These are phyloP conservation scores for Chromera velia DNA, from an alignment of 73 alveolate genomes.

Conservation along the genomic window DNA sequence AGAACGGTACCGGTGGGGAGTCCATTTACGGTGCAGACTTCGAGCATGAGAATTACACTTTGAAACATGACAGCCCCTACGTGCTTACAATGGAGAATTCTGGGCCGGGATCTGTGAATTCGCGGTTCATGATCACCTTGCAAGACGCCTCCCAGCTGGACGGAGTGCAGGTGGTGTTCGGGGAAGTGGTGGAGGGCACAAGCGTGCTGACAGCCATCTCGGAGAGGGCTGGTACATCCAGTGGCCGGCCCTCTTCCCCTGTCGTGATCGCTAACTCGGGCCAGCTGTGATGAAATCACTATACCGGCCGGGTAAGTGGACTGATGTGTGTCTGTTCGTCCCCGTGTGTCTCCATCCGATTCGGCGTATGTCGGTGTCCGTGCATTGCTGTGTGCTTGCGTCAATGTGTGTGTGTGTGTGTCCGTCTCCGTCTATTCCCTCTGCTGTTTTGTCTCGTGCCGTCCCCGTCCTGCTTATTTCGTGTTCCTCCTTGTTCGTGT, in stretches of 20 bases:
- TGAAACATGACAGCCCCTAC: conserved; percentile 67
- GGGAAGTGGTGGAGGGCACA: conserved; percentile 67
- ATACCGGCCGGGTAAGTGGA: too few species aligned
- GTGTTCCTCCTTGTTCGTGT: too few species aligned
- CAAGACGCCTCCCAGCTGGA: conserved; percentile 76
- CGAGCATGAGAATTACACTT: conserved; percentile 78
- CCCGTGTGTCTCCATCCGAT: too few species aligned
- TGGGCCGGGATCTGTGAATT: conserved; percentile 79
- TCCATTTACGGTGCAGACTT: conserved; percentile 78
- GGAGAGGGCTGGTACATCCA: conserved; percentile 53
- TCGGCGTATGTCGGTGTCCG: too few species aligned
- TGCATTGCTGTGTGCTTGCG: too few species aligned
- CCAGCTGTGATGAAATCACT: too few species aligned
- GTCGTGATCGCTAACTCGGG: conserved; percentile 36
- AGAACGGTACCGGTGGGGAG: conserved; percentile 91
- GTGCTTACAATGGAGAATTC: conserved; percentile 81
- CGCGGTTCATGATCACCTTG: conserved; percentile 83
- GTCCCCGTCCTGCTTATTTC: too few species aligned
- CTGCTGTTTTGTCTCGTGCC: too few species aligned
- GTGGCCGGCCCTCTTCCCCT: conserved; percentile 28
- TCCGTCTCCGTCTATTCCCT: too few species aligned
- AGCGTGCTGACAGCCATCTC: conserved; percentile 54
- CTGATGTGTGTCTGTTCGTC: too few species aligned
- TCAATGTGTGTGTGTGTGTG: too few species aligned
- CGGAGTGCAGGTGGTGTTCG: conserved; percentile 92